Conservation (phyloP, 2,329 filamentous ascomycete genomes). For the Trichoderma endophyticum region DNA sequence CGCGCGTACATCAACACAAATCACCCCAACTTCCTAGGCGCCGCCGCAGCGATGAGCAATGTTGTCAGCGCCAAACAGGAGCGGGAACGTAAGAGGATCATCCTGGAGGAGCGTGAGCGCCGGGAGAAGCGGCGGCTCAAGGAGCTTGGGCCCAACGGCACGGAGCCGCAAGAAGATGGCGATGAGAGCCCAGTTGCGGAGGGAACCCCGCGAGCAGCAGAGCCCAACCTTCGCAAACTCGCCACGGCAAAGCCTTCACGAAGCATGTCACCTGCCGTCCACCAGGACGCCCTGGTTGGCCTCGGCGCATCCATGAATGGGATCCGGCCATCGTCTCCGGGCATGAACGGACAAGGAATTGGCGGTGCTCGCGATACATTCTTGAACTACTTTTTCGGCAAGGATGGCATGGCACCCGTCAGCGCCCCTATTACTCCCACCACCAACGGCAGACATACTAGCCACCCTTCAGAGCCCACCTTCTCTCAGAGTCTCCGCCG, state of each 20-base stretch:
- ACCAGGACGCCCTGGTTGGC: constrained; percentile 62
- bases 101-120: constrained; percentile 81
- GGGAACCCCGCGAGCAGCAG: constrained; percentile 40
- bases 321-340: constrained; percentile 42
- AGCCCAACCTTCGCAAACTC: constrained; percentile 45
- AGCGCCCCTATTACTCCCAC: constrained; percentile 35
- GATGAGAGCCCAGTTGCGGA: constrained; percentile 48
- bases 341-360: constrained; percentile 56
- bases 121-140: constrained; percentile 79
- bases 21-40: constrained; percentile 96
- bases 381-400: constrained; percentile 97
- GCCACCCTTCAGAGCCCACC: constrained; percentile 73
- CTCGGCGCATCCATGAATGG: constrained; percentile 68
- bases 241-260: constrained; percentile 47
- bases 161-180: constrained; percentile 64
- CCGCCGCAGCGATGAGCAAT: constrained; percentile 94
- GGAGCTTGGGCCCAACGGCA: constrained; percentile 78
- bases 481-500: constrained; percentile 81
- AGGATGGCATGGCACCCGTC: constrained; percentile 63
- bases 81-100: constrained; percentile 75
- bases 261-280: constrained; percentile 79
- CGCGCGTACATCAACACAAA: constrained; percentile 99
- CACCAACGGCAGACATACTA: constrained; percentile 61
- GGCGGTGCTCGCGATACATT: constrained; percentile 81
- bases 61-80: constrained; percentile 95